Percentiles rank a stretch among this genome's conserved stretches.
Evolutionary conservation across 225 moss, liverwort and hornwort species (phyloP).

Genomic region (Bryum argenteum): DNA sequence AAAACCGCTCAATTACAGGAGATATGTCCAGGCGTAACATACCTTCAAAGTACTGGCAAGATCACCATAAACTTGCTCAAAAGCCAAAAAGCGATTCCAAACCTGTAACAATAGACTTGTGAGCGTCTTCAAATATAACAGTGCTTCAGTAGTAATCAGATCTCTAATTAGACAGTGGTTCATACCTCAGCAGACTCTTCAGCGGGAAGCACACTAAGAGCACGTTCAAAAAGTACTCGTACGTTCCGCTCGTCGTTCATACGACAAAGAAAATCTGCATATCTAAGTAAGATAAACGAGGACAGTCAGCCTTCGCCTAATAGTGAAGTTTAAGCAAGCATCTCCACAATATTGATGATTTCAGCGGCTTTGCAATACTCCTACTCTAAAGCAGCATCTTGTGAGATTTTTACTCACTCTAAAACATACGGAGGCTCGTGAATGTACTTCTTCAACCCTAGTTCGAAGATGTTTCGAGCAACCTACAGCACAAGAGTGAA

Average conservation of each 20-base stretch:
- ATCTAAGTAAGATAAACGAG: conserved; percentile 48
- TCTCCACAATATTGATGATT: conserved; percentile 1
- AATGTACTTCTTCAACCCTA: conserved; percentile 96
- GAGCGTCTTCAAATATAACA: conserved; percentile 14
- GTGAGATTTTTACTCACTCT: conserved; percentile 69
- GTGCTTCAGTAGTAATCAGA: conserved; percentile 2
- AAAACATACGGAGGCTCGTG: conserved; percentile 93
- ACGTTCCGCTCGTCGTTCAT: conserved; percentile 99
- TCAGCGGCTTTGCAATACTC: conserved; percentile 8
- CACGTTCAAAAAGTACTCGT: conserved; percentile 96
- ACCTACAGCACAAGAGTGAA: conserved; percentile 63
- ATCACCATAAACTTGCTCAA: conserved; percentile 95
- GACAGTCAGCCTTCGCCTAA: conserved; percentile 11
- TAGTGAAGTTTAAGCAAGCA: conserved; percentile 7
- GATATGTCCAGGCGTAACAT: conserved; percentile 3
- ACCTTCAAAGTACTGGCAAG: conserved; percentile 96
- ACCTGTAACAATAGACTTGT: conserved; percentile 54
- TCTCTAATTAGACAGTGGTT: conserved; percentile 15
- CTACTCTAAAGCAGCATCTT: conserved; percentile 9
- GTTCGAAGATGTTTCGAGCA: conserved; percentile 96
- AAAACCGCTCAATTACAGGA: conserved; percentile 12
- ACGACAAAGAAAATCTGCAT: conserved; percentile 95
- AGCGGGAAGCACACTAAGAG: conserved; percentile 84
- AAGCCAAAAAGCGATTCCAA: conserved; percentile 93
- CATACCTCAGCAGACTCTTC: conserved; percentile 89